Percentiles rank a stretch among this genome's conserved stretches.
These are phyloP conservation scores for Rubia balearica DNA, from an alignment of 305 asterid species.

Conservation along the genomic window DNA sequence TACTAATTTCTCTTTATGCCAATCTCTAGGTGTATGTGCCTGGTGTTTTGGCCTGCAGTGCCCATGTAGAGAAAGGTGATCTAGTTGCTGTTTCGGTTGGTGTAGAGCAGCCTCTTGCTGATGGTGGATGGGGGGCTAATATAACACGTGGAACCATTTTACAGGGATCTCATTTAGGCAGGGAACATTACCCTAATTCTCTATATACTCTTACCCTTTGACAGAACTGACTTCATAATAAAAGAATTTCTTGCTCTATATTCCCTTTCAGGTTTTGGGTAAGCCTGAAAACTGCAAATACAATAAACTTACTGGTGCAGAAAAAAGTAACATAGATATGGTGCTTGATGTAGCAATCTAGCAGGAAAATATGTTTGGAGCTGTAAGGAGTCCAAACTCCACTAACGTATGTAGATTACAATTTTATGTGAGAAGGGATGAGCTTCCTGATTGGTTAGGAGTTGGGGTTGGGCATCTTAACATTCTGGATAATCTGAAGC, in stretches of 20 bases:
- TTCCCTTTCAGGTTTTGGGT: not conserved
- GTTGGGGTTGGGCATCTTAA: not conserved
- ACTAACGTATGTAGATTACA: not conserved
- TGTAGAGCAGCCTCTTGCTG: slow-evolving; percentile 65
- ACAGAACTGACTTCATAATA: not conserved
- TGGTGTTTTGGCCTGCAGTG: slow-evolving; percentile 98
- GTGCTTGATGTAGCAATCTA: not conserved
- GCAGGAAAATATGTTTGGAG: not conserved
- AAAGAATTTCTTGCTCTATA: not conserved
- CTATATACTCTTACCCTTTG: not conserved
- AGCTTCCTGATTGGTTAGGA: not conserved
- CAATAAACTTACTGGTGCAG: not conserved
- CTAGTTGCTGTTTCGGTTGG: slow-evolving; percentile 87
- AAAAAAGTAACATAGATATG: not conserved
- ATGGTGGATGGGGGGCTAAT: slow-evolving; percentile 87
- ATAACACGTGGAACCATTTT: slow-evolving; percentile 87
- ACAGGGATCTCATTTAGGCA: slow-evolving; percentile 75
- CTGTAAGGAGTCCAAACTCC: not conserved
- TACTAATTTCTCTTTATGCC: not conserved
- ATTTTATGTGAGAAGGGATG: not conserved
- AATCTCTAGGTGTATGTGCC: slow-evolving; percentile 60
- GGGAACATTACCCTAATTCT: slow-evolving; percentile 14
- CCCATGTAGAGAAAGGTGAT: slow-evolving; percentile 92
- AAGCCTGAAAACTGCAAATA: not conserved
- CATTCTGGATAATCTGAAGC: not conserved